phyloP scores from a whole-genome alignment of 129 eudicot species.

The Flaveria brownii region DNA sequence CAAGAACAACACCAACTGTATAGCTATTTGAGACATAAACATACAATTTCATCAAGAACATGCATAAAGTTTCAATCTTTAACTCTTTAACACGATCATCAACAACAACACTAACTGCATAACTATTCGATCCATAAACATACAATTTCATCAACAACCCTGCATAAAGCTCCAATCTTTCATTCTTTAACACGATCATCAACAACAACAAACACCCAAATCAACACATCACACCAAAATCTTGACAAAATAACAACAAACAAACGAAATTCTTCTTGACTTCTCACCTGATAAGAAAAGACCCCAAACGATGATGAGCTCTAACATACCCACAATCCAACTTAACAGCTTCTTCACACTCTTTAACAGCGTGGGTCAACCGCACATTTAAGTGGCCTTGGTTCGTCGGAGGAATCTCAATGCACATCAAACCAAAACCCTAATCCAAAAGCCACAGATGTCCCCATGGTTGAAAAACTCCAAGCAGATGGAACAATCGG shows the following conservation, averaged over 20 bases:
- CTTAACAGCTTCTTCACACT: too few species aligned
- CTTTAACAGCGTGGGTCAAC: too few species aligned
- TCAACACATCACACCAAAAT: neutral
- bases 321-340: conserved; percentile 64
- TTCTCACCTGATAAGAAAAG: conserved; percentile 72
- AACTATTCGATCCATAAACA: too few species aligned
- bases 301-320: conserved; percentile 81
- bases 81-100: conserved; percentile 6
- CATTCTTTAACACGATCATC: conserved; percentile 21
- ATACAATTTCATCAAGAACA: too few species aligned
- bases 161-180: conserved; percentile 23
- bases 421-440: too few species aligned
- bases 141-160: too few species aligned
- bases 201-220: neutral
- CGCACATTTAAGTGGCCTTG: too few species aligned
- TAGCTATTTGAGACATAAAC: neutral
- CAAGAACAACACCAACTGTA: neutral
- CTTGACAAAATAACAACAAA: neutral
- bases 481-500: too few species aligned
- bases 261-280: neutral
- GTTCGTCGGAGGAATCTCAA: too few species aligned
- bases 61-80: conserved; percentile 1
- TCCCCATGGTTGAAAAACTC: too few species aligned
- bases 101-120: neutral
- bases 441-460: too few species aligned